Evolutionary conservation across 495 filamentous ascomycete genomes (phyloP).

Genomic region (Massariosphaeria phaeospora): DNA sequence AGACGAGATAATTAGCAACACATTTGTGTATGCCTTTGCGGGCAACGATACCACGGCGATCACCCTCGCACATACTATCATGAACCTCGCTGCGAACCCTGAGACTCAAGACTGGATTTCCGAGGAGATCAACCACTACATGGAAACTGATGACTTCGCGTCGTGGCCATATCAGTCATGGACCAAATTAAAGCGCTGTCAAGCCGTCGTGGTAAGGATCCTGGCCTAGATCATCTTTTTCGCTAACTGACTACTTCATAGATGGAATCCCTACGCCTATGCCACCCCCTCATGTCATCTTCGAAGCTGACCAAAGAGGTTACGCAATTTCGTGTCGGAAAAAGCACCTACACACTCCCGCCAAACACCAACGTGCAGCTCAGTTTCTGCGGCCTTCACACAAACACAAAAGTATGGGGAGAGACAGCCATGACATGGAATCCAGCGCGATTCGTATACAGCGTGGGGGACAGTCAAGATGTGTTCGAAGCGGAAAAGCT

Average conservation of each 20-base stretch:
- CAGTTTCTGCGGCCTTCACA: constrained; percentile 15
- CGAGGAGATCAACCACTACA: constrained; percentile 27
- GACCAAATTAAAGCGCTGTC: constrained; percentile 21
- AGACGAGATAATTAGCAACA: constrained; percentile 33
- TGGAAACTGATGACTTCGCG: not conserved
- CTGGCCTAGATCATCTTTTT: not conserved
- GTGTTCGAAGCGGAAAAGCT: constrained; percentile 4
- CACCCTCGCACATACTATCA: constrained; percentile 19
- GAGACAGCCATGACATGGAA: constrained; percentile 12
- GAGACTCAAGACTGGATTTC: constrained; percentile 33
- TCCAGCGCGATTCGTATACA: constrained; percentile 16
- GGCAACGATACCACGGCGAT: constrained; percentile 36
- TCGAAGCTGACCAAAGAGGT: constrained; percentile 10
- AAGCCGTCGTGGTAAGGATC: constrained; percentile 18
- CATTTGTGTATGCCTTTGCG: constrained; percentile 32
- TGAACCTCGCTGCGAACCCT: constrained; percentile 24
- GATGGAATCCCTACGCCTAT: constrained; percentile 21
- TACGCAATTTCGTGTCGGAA: not conserved
- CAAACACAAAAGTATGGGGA: constrained; percentile 22
- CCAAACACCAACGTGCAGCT: constrained; percentile 5
- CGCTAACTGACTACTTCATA: not conserved
- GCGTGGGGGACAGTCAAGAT: not conserved
- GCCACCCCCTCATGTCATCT: constrained; percentile 12
- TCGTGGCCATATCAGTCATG: constrained; percentile 8
- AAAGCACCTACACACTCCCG: constrained; percentile 6